phyloP scores from a whole-genome alignment of 768 basidiomycete genomes.

The Agaricus blazei region DNA sequence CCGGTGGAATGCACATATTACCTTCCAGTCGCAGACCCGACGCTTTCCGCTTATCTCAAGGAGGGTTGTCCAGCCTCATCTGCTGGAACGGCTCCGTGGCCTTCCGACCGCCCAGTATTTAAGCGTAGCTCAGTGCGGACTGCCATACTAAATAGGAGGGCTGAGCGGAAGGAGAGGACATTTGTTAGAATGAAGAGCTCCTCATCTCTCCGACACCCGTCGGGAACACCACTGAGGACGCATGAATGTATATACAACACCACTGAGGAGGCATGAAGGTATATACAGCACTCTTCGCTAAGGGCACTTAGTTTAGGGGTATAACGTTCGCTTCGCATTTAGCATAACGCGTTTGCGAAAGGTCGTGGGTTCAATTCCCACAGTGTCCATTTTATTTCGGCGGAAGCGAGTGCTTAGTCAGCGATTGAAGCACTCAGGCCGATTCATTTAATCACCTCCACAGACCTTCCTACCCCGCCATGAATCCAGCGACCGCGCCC shows the following conservation, averaged over 20 bases:
- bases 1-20: slow-evolving; percentile 34
- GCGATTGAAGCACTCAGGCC: slow-evolving; percentile 8
- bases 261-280: background rate
- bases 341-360: slow-evolving; percentile 31
- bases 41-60: slow-evolving; percentile 29
- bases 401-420: slow-evolving; percentile 5
- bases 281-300: background rate
- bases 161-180: slow-evolving; percentile 2
- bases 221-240: background rate
- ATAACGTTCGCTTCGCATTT: slow-evolving; percentile 55
- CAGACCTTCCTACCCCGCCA: background rate
- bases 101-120: slow-evolving; percentile 10
- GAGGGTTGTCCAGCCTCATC: slow-evolving; percentile 8
- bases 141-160: background rate
- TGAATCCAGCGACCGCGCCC: slow-evolving; percentile 6
- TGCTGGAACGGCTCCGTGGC: slow-evolving; percentile 12
- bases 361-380: slow-evolving; percentile 58
- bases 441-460: slow-evolving; percentile 10
- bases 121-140: slow-evolving; percentile 5
- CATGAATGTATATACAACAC: background rate
- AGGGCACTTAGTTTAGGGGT: slow-evolving; percentile 57
- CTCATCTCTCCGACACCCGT: slow-evolving; percentile 21
- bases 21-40: slow-evolving; percentile 31
- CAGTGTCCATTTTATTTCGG: slow-evolving; percentile 32
- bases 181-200: slow-evolving; percentile 23